Evolutionary conservation across 1,139 yeast genomes (phyloP), one percentile per base, ranked within the genome.

Genomic region (Arxiozyma bovina): DNA sequence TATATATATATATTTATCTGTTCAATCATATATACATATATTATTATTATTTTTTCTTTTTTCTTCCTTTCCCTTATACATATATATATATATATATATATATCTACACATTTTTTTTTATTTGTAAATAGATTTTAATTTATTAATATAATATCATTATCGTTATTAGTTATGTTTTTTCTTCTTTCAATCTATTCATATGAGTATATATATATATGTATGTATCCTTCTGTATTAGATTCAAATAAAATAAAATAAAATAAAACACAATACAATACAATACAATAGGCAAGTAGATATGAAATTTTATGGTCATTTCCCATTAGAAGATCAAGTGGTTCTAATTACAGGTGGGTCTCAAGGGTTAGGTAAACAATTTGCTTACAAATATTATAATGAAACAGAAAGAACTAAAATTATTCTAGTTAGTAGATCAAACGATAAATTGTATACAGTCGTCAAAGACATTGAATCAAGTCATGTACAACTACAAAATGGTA

Each of bases 301-400:
- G n/a, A 45, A 25, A 42, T 18, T 45, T 22, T 17, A 21, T 45
- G 48, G 48, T 18, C 30, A 45, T 12, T 45, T 45, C 25, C 48
- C 48, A 30, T 30, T 45, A 20, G 48, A 60, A 65, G 81, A 79
- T 25, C 83, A 84, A 69, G 68, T 80, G 1, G 91, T 87, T 1
- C 77, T 93, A n/a, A 77, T 94, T 21, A 80, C 96, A 0, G 99
- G 99, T 1, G 99, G 93, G 0, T 90, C 98, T 0, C 99, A 93
- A 65, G 99, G 99, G 0, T 74, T 93, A 1, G 99, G 99, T 0
- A 83, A 82, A 1, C 87, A 87, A 50, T 69, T 94, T 54, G 96
- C 96, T 0, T 73, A 74, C 45, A 75, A 80, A 57, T 72, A 85
- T 50, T 83, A 80, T 55, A 48, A 55, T 6, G 64, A 62, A 45